These are phyloP conservation scores for Symbiodinium pilosum DNA, from an alignment of 73 alveolate genomes.

Conservation along the genomic window DNA sequence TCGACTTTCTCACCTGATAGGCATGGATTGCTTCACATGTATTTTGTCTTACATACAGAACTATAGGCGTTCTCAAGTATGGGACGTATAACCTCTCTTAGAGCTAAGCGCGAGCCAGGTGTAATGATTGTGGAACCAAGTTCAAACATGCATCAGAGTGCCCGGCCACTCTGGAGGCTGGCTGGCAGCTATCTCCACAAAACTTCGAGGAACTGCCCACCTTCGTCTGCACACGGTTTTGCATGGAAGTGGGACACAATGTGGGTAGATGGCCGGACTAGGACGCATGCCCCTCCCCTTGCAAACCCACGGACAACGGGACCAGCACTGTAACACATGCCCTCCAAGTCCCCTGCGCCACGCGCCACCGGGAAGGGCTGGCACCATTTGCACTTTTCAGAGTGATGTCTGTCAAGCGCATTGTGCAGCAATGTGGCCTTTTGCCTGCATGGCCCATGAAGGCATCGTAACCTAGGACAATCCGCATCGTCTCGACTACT, in stretches of 20 bases:
- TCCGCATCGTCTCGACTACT: not conserved
- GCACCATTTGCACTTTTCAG: not conserved
- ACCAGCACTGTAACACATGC: not conserved
- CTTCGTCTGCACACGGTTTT: not conserved
- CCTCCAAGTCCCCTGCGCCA: not conserved
- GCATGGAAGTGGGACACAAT: not conserved
- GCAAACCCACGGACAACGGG: too few relatives aligned
- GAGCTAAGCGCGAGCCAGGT: too few relatives aligned
- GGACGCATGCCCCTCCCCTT: too few relatives aligned
- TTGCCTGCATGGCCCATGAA: not conserved
- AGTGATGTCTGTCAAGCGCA: not conserved
- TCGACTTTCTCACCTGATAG: too few relatives aligned
- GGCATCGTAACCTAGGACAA: not conserved
- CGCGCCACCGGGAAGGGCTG: not conserved
- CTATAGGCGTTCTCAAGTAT: too few relatives aligned
- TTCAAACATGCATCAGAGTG: too few relatives aligned
- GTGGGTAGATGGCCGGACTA: too few relatives aligned
- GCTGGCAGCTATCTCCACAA: slow-evolving; percentile 9
- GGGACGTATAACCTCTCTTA: too few relatives aligned
- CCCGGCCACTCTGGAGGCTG: not conserved
- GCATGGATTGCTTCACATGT: too few relatives aligned
- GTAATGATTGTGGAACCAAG: too few relatives aligned
- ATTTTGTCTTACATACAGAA: too few relatives aligned
- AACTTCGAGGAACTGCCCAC: not conserved
- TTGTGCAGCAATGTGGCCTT: not conserved